Base-by-base conservation (phyloP, 2,329 filamentous ascomycete species). In the Phialophora verrucosa region DNA sequence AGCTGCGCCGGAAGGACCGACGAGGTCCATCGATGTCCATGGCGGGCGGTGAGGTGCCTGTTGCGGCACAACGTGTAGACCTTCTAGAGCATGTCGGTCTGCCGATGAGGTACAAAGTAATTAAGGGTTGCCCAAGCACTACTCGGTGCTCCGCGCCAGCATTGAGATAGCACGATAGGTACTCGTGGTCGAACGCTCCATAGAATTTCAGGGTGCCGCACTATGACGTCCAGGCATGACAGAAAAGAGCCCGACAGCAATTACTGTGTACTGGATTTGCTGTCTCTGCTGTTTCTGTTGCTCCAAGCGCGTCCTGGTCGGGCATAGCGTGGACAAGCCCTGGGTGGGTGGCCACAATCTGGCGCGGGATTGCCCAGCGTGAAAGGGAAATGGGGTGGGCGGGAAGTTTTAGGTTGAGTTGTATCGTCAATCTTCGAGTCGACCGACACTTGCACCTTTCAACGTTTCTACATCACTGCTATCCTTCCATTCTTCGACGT, bases 11-110 rank as follows among this genome's bases (percentile, higher is more conserved):
- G 29, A 31, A 31, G 14, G 53, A 31, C 53, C 53, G 63, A 8
- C 73, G 75, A 60, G 67, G 60, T 8, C 72, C 68, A 54, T 74
- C 74, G 50, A 70, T 69, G 51, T 76, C 74, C 77, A 67, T 67
- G 38, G 55, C 27, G 49, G 53, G n/a, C 38, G 8, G 53, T 35
- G 11, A 10, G 35, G 17, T 61, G 61, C 65, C 65, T 51, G 27
- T 5, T 27, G 27, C 54, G 57, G 59, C 29, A 51, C 25, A 23
- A 55, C 42, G 35, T 17, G 20, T 56, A 14, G 56, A 35, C 8
- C 35, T 54, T 55, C 62, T 35, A 58, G 56, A 42, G 31, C 20
- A 25, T 35, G 20, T 23, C 38, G 23, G 23, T 23, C 20, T 1
- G 23, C 32, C 42, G 27, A 8, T 50, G n/a, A 6, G 23, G 47